Base-by-base conservation (phyloP, 106 monocot species). In the Allium sativum region DNA sequence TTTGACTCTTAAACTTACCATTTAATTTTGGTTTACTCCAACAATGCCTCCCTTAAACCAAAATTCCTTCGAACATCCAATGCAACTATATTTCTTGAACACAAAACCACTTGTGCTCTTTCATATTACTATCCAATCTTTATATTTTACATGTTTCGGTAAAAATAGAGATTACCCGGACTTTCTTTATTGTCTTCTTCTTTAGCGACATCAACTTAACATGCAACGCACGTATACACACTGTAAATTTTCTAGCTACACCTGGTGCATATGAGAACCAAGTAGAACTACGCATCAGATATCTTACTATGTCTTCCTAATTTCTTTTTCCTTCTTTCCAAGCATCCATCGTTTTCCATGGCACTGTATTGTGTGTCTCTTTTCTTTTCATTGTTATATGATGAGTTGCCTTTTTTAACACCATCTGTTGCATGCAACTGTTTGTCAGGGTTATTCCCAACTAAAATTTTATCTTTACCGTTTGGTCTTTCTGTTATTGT, bases 291-390 rank as follows among this genome's bases (percentile, higher is more conserved):
- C 76, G 62, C 57, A 76, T 12, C 56, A 90, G 84, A 62, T 86
- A 95, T 75, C 81, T 87, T 57, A 95, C 84, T 70, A 95, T 90
- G 59, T 90, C 90, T 63, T 87, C 90, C 95, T 87, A 95, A 61
- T 95, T 90, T 60, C 95, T 84, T 73, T 84, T 95, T n/a, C n/a
- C n/a, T 67, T 95, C 95, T 55, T 87, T 95, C 95, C 95, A 95
- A 66, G 95, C 95, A 87, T 95, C 79, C 86, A 95, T 84, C 19
- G 84, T 67, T 65, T 84, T 95, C 95, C 95, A 82, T 51, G 75
- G 66, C n/a, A 53, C 69, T 47, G 70, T 21, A 59, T 72, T 80
- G 42, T 66, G 76, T 67, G 74, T 81, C 31, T 83, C 88, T 53
- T 74, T 82, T 53, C n/a, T n/a, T n/a, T n/a, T n/a, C n/a, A n/a